These are phyloP conservation scores for Salix koriyanagi DNA, from an alignment of 345 rosid genomes.

Conservation along the genomic window DNA sequence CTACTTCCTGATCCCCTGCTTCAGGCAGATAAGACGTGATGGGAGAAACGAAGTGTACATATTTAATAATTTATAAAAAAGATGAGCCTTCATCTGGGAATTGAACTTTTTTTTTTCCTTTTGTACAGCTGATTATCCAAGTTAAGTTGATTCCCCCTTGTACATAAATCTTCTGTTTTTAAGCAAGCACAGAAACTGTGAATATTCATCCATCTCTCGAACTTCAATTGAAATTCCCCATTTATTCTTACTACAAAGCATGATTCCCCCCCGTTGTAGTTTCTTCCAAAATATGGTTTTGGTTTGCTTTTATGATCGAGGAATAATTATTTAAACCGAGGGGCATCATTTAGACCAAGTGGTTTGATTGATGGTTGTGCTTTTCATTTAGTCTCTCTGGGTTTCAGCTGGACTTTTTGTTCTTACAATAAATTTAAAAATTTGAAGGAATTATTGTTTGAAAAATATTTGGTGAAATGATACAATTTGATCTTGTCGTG, in stretches of 20 bases:
- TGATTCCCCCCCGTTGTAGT: background rate
- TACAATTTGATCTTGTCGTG: too few species aligned
- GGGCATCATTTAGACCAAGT: too few species aligned
- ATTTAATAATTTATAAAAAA: constrained; percentile 8
- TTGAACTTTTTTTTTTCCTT: constrained; percentile 19
- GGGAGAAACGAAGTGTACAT: constrained; percentile 65
- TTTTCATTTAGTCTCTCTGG: too few species aligned
- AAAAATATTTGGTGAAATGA: too few species aligned
- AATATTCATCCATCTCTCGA: constrained; percentile 5
- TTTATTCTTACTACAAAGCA: background rate
- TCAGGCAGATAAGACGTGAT: constrained; percentile 64
- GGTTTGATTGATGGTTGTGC: too few species aligned
- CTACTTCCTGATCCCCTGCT: constrained; percentile 84
- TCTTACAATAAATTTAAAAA: too few species aligned
- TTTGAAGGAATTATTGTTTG: too few species aligned
- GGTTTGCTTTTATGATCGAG: too few species aligned
- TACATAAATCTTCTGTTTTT: background rate
- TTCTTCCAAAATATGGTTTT: background rate
- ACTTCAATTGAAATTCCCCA: background rate
- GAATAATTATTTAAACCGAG: too few species aligned
- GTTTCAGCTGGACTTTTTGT: too few species aligned
- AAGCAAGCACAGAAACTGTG: constrained; percentile 1
- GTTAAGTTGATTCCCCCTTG: background rate
- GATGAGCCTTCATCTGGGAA: constrained; percentile 6
- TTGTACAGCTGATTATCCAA: constrained; percentile 40